phyloP scores from a whole-genome alignment of 1,139 yeast genomes.

The Geotrichum fermentans region DNA sequence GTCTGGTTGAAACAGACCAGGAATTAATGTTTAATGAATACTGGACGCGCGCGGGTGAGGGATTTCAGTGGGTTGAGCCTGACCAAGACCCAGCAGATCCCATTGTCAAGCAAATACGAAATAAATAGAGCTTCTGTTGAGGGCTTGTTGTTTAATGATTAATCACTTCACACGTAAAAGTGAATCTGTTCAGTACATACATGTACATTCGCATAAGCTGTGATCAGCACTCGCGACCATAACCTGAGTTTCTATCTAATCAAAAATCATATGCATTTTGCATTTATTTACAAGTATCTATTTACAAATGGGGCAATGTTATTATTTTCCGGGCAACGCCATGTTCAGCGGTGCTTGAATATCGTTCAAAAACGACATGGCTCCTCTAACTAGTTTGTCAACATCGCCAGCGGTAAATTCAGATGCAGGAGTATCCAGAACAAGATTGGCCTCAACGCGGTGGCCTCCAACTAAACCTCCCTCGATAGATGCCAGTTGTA shows the following conservation, averaged over 20 bases:
- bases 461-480: slow-evolving; percentile 57
- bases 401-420: slow-evolving; percentile 10
- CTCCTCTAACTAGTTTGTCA: slow-evolving; percentile 10
- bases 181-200: no score
- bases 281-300: background rate
- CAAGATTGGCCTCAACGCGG: slow-evolving; percentile 45
- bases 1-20: slow-evolving; percentile 11
- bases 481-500: slow-evolving; percentile 49
- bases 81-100: slow-evolving; percentile 66
- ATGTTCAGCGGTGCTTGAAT: slow-evolving; percentile 13
- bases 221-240: no score
- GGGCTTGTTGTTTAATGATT: no score
- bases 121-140: no score
- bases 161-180: no score
- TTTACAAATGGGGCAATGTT: background rate
- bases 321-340: no score
- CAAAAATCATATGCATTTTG: background rate
- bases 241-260: no score
- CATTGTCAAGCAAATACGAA: slow-evolving; percentile 4
- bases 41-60: slow-evolving; percentile 72
- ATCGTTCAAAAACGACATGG: slow-evolving; percentile 13
- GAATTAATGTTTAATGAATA: slow-evolving; percentile 48
- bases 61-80: slow-evolving; percentile 76
- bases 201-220: no score
- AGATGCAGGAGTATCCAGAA: slow-evolving; percentile 37